These are phyloP conservation scores for Hymenoscyphus linearis DNA, from an alignment of 2,329 filamentous ascomycete genomes.

Conservation along the genomic window DNA sequence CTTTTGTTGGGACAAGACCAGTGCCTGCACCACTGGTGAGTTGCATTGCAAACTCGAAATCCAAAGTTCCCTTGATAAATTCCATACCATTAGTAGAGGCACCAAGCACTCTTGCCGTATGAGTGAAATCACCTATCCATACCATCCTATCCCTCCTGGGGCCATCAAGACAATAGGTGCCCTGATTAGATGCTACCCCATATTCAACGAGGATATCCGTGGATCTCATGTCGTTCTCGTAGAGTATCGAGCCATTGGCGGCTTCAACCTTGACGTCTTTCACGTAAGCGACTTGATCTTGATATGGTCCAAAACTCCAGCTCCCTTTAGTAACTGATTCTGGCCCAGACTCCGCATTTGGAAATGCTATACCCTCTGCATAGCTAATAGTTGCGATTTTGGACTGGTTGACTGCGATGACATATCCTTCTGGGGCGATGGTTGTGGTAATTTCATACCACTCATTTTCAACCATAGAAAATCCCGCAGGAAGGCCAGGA, in stretches of 20 bases:
- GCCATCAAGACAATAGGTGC: slow-evolving; percentile 38
- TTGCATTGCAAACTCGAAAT: slow-evolving; percentile 30
- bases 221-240: slow-evolving; percentile 29
- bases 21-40: slow-evolving; percentile 1
- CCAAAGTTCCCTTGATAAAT: slow-evolving; percentile 33
- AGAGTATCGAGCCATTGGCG: slow-evolving; percentile 30
- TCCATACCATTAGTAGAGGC: slow-evolving; percentile 35
- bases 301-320: slow-evolving; percentile 38
- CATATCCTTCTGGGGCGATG: slow-evolving; percentile 28
- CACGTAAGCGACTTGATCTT: slow-evolving; percentile 36
- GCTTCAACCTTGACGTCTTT: slow-evolving; percentile 32
- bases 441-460: slow-evolving; percentile 38
- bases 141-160: slow-evolving; percentile 38
- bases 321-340: slow-evolving; percentile 26
- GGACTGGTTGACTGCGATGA: slow-evolving; percentile 29
- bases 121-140: slow-evolving; percentile 40
- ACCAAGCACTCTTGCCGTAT: slow-evolving; percentile 35
- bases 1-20: slow-evolving; percentile 7
- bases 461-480: slow-evolving; percentile 29
- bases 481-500: slow-evolving; percentile 22
- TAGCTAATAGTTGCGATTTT: slow-evolving; percentile 10
- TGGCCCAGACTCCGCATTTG: slow-evolving; percentile 7
- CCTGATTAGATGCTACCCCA: slow-evolving; percentile 31
- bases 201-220: slow-evolving; percentile 34
- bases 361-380: slow-evolving; percentile 13